Evolutionary conservation across 306 rosid genomes (phyloP), one percentile per base, ranked within the genome.

Genomic region (Rosa rugosa): DNA sequence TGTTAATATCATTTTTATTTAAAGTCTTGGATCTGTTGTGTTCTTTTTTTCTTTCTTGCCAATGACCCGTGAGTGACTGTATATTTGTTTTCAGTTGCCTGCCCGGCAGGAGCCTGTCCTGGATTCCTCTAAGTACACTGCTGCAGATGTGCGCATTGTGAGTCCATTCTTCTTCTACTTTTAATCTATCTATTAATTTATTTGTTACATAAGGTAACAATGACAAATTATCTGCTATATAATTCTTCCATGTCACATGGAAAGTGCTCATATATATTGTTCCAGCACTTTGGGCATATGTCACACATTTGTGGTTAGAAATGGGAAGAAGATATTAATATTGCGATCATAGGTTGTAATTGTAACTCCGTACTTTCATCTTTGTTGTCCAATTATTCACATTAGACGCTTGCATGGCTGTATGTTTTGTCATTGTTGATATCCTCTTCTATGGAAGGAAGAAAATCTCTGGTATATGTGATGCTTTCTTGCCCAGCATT

Each of bases 111-210:
- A 96, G 83, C 99, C 97, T 31, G 81, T 84, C 72, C 50, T 87
- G 83, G 99, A 96, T 86, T 90, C 98, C 62, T 82, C 97, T 18
- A 96, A 96, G 86, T 96, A 93, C 72, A 90, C 99, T 0, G 99
- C 98, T 38, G 98, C 94, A 17, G 99, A 96, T 85, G 99, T 96
- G 78, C 97, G 98, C 79, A 91, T 96, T 90, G 98, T 96, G 85
- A 93, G 98, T 87, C 70, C 49, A 80, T 73, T 82, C 79, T 82
- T 12, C 53, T 53, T 34, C 50, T 62, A 67, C 36, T 31, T 59
- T 68, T 40, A 1, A 64, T 77, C 75, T 53, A 1, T 73, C 51
- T 67, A 5, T 68, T 56, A 53, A 34, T 70, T 72, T 59, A 22
- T 77, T 23, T 79, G n/a, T 74, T 53, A 49, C 68, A 12, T 31